These are phyloP conservation scores for Hypoxylon sp. DNA, from an alignment of 2,329 filamentous ascomycete species.

Conservation along the genomic window DNA sequence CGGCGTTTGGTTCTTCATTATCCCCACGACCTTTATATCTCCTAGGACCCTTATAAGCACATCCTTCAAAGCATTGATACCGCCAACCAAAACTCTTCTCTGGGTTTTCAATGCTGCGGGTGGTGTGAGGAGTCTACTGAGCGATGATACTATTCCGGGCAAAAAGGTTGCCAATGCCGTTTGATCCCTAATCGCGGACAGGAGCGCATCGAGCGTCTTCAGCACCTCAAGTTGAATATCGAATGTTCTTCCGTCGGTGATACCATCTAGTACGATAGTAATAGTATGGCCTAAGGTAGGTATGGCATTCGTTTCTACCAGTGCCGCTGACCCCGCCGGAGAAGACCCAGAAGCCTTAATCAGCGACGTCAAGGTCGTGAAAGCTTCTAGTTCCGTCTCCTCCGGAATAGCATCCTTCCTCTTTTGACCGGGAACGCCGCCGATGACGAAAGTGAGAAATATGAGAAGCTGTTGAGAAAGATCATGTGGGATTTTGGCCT, in stretches of 20 bases:
- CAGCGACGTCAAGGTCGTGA: conserved; percentile 77
- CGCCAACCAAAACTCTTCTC: conserved; percentile 74
- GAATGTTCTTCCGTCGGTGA: conserved; percentile 74
- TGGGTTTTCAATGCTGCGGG: conserved; percentile 69
- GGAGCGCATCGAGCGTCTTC: conserved; percentile 73
- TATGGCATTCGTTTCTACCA: conserved; percentile 72
- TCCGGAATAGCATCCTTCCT: conserved; percentile 70
- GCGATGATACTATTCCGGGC: conserved; percentile 86
- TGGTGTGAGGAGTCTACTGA: conserved; percentile 81
- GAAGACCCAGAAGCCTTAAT: conserved; percentile 71
- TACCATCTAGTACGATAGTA: conserved; percentile 81
- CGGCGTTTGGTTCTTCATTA: conserved; percentile 58
- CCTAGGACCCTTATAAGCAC: conserved; percentile 70
- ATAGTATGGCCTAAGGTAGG: conserved; percentile 87
- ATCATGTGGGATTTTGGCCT: conserved; percentile 75
- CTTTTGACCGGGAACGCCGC: conserved; percentile 74
- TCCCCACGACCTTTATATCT: conserved; percentile 68
- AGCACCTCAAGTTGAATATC: conserved; percentile 81
- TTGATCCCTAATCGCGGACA: conserved; percentile 75
- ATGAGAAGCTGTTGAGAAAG: conserved; percentile 89
- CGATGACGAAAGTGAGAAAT: conserved; percentile 84
- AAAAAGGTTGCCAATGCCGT: conserved; percentile 87
- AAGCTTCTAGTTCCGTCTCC: conserved; percentile 80
- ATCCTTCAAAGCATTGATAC: conserved; percentile 70
- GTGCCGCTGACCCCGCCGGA: conserved; percentile 62